Base-by-base conservation (phyloP, 495 filamentous ascomycete genomes). In the Xylona heveae region DNA sequence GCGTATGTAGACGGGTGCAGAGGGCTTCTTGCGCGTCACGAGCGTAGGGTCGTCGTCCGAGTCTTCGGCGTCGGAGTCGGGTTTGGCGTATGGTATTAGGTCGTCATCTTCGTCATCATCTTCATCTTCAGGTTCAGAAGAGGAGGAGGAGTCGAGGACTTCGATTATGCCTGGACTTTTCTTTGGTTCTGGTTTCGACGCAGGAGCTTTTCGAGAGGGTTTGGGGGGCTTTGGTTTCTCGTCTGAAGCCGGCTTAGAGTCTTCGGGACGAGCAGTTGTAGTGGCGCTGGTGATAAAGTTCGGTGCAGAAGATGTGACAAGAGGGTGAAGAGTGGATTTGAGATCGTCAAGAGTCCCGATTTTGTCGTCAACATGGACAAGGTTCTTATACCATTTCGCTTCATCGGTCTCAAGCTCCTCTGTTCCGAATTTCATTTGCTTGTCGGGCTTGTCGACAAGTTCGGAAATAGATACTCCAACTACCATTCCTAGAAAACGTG, bases 41-140 rank as follows among this genome's bases (percentile, higher is more conserved):
- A 90, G 52, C 0, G 81, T 91, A 9, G 90, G 71, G 45, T 99
- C 90, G 17, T 93, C 85, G 34, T 91, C 82, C 0, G 75, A 78
- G 49, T 95, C 90, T 36, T 82, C 77, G 2, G 66, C 60, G 43
- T 99, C 90, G n/a, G 78, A 84, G 47, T 91, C 88, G 0, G 84
- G 83, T 45, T 93, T 93, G 19, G 65, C 71, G 46, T 94, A 95
- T 3, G 79, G 72, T 7, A 69, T 58, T 0, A 95, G 54, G 36
- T 79, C 79, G 6, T 80, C 73, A 32, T 81, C 69, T 35, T 81
- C 72, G 3, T 62, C 52, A 7, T 52, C 53, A 8, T 56, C 63
- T 1, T 65, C 65, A 24, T 68, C 61, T 15, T 88, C 57, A 42
- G 83, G 75, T 42, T 82, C 75, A 19, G 80, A 67, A n/a, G n/a